Evolutionary conservation across 2,329 filamentous ascomycete genomes (phyloP), one percentile per base, ranked within the genome.

Genomic region (Cercospora sp.): DNA sequence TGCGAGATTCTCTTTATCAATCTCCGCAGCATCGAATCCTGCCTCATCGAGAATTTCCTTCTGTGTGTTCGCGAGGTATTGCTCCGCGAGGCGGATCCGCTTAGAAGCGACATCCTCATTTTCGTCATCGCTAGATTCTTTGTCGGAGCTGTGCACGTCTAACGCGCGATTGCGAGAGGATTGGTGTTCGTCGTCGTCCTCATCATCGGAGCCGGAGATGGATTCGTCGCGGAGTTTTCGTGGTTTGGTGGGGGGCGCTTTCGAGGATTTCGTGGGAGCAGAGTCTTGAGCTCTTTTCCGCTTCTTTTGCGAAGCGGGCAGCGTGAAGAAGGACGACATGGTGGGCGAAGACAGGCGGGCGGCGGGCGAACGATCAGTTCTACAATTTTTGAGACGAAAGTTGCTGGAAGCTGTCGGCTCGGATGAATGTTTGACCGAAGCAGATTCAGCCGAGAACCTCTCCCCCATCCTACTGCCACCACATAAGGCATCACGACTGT

Each of bases 311-410:
- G 91, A 90, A 48, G 91, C 91, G 5, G 95, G 93, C 45, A 90
- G 84, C 62, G 94, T 97, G 82, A 99, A 99, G 82, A 98, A 99
- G 45, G 94, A 97, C 76, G 94, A 96, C 94, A 96, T 96, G 51
- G 64, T 39, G 36, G 48, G 48, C 18, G 18, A 28, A 31, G 31
- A 55, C 18, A 63, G 66, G 36, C 67, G 62, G 42, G 33, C 31
- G 62, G 62, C 53, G 18, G 48, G 28, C 36, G n/a, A 4, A 20
- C n/a, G 26, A 23, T 13, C 16, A n/a, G n/a, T 33, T 59, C 55
- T 59, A 59, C 30, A 59, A 59, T 59, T 59, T 59, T 59, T 23
- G 55, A 59, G 55, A 59, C 28, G 55, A 59, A 59, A 59, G 55
- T 59, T 59, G 48, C 31, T 31, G 30, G 28, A 28, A 59, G 55